Evolutionary conservation across 768 basidiomycete species (phyloP).

Genomic region (Russula virescens): DNA sequence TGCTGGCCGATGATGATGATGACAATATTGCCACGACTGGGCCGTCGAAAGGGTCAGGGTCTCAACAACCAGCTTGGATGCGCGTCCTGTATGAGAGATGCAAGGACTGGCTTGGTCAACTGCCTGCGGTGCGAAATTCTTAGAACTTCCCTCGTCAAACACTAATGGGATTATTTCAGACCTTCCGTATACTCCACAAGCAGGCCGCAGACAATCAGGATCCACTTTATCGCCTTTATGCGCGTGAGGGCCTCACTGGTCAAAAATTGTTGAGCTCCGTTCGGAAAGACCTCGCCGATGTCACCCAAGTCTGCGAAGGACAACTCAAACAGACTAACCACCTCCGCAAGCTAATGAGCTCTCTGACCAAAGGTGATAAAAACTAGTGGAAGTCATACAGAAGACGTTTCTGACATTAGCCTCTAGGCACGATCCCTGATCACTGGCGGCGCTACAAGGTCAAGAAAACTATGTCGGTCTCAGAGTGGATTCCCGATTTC

Average conservation of each 20-base stretch:
- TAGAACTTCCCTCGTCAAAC: background rate
- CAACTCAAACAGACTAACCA: constrained; percentile 94
- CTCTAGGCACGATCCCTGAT: constrained; percentile 73
- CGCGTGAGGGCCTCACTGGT: constrained; percentile 80
- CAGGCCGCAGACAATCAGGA: constrained; percentile 69
- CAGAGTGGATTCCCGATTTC: constrained; percentile 82
- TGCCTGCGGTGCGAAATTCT: constrained; percentile 59
- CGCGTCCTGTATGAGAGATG: constrained; percentile 73
- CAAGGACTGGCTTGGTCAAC: constrained; percentile 69
- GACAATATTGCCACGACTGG: constrained; percentile 44
- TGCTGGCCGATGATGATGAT: constrained; percentile 81
- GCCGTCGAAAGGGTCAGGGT: constrained; percentile 56
- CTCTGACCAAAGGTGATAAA: constrained; percentile 74
- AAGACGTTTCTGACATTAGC: constrained; percentile 19
- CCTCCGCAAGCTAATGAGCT: constrained; percentile 83
- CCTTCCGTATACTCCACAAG: constrained; percentile 57
- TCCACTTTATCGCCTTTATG: constrained; percentile 84
- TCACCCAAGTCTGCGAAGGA: constrained; percentile 81
- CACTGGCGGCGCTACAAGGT: constrained; percentile 93
- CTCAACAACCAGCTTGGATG: constrained; percentile 95
- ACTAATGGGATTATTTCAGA: constrained; percentile 36
- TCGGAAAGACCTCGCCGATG: constrained; percentile 71
- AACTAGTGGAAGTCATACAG: background rate
- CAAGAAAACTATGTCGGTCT: constrained; percentile 70
- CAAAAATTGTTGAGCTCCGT: constrained; percentile 73